Evolutionary conservation across 2,329 filamentous ascomycete genomes (phyloP).

Genomic region (Trichoderma citrinoviride): DNA sequence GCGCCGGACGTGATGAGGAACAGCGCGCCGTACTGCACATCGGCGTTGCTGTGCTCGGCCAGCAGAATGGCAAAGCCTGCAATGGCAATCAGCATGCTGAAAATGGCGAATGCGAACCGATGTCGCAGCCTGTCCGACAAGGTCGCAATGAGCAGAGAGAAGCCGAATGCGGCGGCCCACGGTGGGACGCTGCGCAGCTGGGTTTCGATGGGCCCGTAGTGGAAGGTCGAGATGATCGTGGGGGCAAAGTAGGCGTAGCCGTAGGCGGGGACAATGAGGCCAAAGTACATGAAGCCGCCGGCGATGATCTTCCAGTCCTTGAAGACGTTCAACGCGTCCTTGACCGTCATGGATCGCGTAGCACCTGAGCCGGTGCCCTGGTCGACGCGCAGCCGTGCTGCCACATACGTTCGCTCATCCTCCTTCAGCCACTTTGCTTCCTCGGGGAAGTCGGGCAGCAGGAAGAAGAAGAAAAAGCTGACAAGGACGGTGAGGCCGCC

Average conservation of each 20-base stretch:
- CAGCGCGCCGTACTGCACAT: conserved; percentile 72
- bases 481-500: conserved; percentile 62
- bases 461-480: conserved; percentile 63
- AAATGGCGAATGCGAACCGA: conserved; percentile 69
- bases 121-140: conserved; percentile 70
- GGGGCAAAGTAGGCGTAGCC: conserved; percentile 76
- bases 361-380: conserved; percentile 61
- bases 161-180: conserved; percentile 69
- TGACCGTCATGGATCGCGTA: conserved; percentile 58
- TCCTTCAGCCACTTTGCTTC: conserved; percentile 68
- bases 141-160: conserved; percentile 72
- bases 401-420: conserved; percentile 67
- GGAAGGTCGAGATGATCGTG: conserved; percentile 65
- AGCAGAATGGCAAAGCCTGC: conserved; percentile 74
- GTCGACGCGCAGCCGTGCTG: conserved; percentile 64
- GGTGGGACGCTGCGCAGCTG: conserved; percentile 59
- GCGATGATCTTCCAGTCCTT: conserved; percentile 72
- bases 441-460: conserved; percentile 72
- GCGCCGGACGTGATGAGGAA: conserved; percentile 78
- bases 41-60: conserved; percentile 62
- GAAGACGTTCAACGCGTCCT: conserved; percentile 62
- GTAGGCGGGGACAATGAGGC: conserved; percentile 73
- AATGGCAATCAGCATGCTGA: conserved; percentile 67
- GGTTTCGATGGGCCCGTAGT: conserved; percentile 58
- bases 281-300: conserved; percentile 79